Conservation (phyloP, 2,329 filamentous ascomycete species). For the Bipolaris cookei region DNA sequence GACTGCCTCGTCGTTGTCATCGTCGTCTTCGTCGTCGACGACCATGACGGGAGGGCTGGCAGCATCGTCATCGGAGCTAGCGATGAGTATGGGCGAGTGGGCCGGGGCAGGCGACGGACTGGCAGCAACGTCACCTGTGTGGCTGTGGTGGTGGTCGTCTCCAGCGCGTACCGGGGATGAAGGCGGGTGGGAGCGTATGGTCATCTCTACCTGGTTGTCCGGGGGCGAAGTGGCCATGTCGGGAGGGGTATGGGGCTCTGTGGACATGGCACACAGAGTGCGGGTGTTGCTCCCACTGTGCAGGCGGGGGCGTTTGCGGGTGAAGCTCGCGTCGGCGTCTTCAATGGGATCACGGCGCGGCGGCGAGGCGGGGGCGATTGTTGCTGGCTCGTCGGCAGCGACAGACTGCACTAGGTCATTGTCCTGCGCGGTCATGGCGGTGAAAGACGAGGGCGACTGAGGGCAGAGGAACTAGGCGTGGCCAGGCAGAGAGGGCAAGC, state of each 20-base stretch:
- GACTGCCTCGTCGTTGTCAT: conserved; percentile 29
- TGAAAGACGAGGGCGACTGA: conserved; percentile 21
- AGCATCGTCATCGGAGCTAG: conserved; percentile 22
- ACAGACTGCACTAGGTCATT: conserved; percentile 45
- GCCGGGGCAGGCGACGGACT: conserved; percentile 14
- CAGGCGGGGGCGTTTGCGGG: conserved; percentile 54
- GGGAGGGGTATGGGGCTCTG: conserved; percentile 28
- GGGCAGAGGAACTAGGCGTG: conserved; percentile 26
- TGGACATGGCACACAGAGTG: conserved; percentile 40
- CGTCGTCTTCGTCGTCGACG: conserved; percentile 46
- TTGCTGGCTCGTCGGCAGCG: conserved; percentile 40
- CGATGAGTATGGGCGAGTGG: conserved; percentile 24
- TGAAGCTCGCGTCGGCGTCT: conserved; percentile 53
- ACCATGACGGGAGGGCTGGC: conserved; percentile 48
- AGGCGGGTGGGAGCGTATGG: conserved; percentile 47
- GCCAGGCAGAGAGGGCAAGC: conserved; percentile 32
- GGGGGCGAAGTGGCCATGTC: conserved; percentile 21
- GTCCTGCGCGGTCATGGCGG: conserved; percentile 45
- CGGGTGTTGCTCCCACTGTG: conserved; percentile 48
- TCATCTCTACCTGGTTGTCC: conserved; percentile 46
- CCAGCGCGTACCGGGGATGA: conserved; percentile 33
- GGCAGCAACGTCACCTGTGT: conserved; percentile 13
- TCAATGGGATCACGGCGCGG: conserved; percentile 53
- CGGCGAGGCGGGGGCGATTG: conserved; percentile 42
- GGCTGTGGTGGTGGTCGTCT: conserved; percentile 20